Base-by-base conservation (phyloP, 768 basidiomycete species). In the Rickenella mellea region DNA sequence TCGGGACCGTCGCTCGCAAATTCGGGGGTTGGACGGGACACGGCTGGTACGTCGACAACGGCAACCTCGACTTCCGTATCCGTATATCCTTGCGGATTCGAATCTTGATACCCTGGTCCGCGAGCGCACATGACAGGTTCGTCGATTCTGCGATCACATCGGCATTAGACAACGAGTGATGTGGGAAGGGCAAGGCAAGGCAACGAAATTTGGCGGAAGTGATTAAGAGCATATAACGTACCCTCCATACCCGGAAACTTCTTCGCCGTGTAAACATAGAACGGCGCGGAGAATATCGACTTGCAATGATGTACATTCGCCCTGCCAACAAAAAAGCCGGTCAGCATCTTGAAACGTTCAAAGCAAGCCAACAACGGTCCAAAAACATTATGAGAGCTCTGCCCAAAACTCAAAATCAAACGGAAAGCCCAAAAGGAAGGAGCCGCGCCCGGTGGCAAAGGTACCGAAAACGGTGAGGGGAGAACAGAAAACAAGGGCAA, bases 191-290 rank as follows among this genome's bases (percentile, higher is more conserved):
- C 25, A 36, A 10, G 24, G 33, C 15, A 36, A 30, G 29, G 33
- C 33, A 36, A 17, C 11, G 33, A 11, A 36, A 36, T 36, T 36
- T 10, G 15, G 29, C 19, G 33, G 33, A 17, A 36, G 19, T 22
- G 33, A 17, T 22, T 19, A 36, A 36, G 33, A n/a, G n/a, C n/a
- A 14, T 21, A 29, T 22, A 8, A 62, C 78, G 20, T 49, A 87
- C 90, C 83, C 70, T 90, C 87, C 87, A 93, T 93, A 20, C 92
- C 91, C 0, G 92, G 91, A 57, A 94, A 96, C 62, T 92, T 91
- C 72, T 96, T 96, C 12, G 90, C 88, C 0, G 91, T 91, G 59
- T 91, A 96, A 9, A 96, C 93, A 48, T 92, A 90, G 62, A 97
- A 97, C 0, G 86, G 78, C 1, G 80, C 76, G 0, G 89, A 91